Evolutionary conservation across 139 green algal species (phyloP).

Genomic region (Zygnema circumcarinatum): DNA sequence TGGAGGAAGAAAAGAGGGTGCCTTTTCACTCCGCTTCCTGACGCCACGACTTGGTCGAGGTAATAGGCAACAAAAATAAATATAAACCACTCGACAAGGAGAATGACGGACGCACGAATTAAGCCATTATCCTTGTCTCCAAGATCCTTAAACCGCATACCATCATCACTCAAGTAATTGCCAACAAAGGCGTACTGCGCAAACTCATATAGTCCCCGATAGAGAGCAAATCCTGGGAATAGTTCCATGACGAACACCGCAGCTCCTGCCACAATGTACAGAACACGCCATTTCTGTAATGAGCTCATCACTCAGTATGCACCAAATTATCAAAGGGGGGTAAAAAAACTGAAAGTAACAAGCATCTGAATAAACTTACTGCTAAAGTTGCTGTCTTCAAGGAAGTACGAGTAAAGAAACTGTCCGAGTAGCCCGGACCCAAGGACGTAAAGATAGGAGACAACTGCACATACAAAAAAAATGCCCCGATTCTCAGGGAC

Average conservation of each 20-base stretch:
- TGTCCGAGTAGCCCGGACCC: slow-evolving; percentile 44
- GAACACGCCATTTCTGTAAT: neutral
- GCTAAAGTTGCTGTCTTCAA: slow-evolving; percentile 31
- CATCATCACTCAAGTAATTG: slow-evolving; percentile 47
- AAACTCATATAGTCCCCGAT: slow-evolving; percentile 80
- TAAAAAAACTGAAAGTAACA: neutral
- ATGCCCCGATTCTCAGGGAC: neutral
- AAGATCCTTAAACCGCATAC: slow-evolving; percentile 75
- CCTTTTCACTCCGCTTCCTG: slow-evolving; percentile 75
- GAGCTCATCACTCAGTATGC: neutral
- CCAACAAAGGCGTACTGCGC: slow-evolving; percentile 68
- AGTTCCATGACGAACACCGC: slow-evolving; percentile 72
- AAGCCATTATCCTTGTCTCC: slow-evolving; percentile 76
- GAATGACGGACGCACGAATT: slow-evolving; percentile 69
- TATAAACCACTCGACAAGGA: slow-evolving; percentile 81
- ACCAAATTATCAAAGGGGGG: neutral
- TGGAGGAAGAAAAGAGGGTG: slow-evolving; percentile 93
- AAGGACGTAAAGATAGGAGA: slow-evolving; percentile 58
- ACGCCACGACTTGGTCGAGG: slow-evolving; percentile 69
- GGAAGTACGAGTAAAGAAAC: slow-evolving; percentile 70
- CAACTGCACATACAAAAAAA: neutral
- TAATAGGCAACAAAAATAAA: slow-evolving; percentile 66
- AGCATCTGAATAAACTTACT: slow-evolving; percentile 19
- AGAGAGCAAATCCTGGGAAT: slow-evolving; percentile 83
- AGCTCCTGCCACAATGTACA: slow-evolving; percentile 19